Base-by-base conservation (phyloP, 1,284 basidiomycete species). In the Pseudozyma hubeiensis region DNA sequence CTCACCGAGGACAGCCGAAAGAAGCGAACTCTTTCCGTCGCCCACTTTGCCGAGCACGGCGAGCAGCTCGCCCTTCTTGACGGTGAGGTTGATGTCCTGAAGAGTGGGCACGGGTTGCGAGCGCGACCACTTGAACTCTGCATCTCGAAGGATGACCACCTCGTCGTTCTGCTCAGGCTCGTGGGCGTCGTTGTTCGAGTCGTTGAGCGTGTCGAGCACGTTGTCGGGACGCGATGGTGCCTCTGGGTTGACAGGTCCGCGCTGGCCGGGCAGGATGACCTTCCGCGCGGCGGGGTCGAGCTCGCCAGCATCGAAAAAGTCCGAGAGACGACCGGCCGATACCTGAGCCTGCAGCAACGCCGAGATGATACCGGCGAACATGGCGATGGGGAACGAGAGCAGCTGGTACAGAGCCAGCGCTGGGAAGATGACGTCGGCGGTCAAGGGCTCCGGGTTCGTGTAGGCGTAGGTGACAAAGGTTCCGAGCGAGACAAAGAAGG, bases 401-500 rank as follows among this genome's bases (percentile, higher is more conserved):
- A 94, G 85, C 59, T 82, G 75, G 76, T 83, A 84, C 24, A 84
- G 64, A 1, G 81, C 81, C 34, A 84, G 65, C 4, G 83, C 76
- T 10, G 81, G 77, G 70, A 83, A 84, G 58, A 83, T 75, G 65
- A 90, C 83, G 0, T 90, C 88, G 46, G 88, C 86, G 78, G 91
- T 86, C 51, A 94, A 87, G 0, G 45, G 64, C 48, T 86, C 68
- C 79, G 93, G 91, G 1, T 91, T 90, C 1, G 90, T 88, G 19
- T 89, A 85, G 0, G 90, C 89, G 84, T 95, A 96, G 0, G 91
- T 91, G 60, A 95, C 87, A 80, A 97, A 96, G 0, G 93, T 89
- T 33, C 96, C 80, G 19, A 97, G 92, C 14, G 92, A 90, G 0
- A 93, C 93, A 30, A 97, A 86, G 5, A 90, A 89, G 0, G 94